Evolutionary conservation across 805 yeast species (phyloP).

Genomic region (Metschnikowia arizonensis): DNA sequence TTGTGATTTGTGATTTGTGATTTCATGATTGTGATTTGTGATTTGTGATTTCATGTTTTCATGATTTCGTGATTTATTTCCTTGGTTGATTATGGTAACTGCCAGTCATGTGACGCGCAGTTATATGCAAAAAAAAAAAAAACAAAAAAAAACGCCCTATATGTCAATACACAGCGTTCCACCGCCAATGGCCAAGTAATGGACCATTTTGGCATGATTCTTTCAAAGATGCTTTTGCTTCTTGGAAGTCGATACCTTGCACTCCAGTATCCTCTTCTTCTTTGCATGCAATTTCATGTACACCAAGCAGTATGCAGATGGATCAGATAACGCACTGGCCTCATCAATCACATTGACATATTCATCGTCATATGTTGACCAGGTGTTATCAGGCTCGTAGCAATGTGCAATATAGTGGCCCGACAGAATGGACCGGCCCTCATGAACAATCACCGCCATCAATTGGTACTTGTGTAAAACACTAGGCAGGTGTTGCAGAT

Average conservation of each 20-base stretch:
- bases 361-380: constrained; percentile 96
- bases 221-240: constrained; percentile 1
- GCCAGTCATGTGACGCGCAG: constrained; percentile 4
- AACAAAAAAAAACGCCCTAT: constrained; percentile 3
- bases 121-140: constrained; percentile 5
- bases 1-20: no score
- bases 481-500: constrained; percentile 20
- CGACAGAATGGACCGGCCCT: constrained; percentile 85
- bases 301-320: constrained; percentile 84
- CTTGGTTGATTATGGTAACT: background rate
- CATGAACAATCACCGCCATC: constrained; percentile 84
- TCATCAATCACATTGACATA: constrained; percentile 70
- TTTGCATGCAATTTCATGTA: constrained; percentile 74
- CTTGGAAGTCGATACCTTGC: background rate
- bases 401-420: constrained; percentile 94
- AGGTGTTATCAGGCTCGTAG: constrained; percentile 84
- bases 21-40: no score
- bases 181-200: background rate
- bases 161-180: constrained; percentile 1
- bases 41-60: no score
- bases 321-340: constrained; percentile 70
- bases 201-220: background rate
- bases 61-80: constrained; percentile 1
- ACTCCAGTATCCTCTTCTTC: constrained; percentile 10
- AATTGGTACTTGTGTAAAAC: constrained; percentile 51